phyloP scores from a whole-genome alignment of 2,329 filamentous ascomycete species.

The Pochonia chlamydosporia region DNA sequence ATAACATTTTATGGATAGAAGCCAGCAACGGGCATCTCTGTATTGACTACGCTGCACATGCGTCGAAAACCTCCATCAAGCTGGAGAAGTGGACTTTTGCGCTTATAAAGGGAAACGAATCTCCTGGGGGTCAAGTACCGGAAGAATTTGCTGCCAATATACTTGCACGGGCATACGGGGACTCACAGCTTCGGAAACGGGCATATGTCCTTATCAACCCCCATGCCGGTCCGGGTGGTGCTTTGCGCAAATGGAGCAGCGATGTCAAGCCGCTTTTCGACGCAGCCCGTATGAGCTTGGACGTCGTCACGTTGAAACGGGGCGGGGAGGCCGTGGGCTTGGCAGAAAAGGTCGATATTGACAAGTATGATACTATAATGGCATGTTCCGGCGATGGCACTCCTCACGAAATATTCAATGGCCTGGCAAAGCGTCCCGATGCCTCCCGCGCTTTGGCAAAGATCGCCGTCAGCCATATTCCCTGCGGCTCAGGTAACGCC shows the following conservation, averaged over 20 bases:
- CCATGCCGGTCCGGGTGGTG: constrained; percentile 75
- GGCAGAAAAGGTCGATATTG: constrained; percentile 67
- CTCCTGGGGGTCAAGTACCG: constrained; percentile 28
- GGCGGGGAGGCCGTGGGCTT: constrained; percentile 76
- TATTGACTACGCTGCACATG: constrained; percentile 65
- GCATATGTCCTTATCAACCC: constrained; percentile 90
- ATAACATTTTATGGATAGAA: constrained; percentile 80
- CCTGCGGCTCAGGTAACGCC: constrained; percentile 90
- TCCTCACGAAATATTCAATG: constrained; percentile 92
- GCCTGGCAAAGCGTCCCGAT: constrained; percentile 70
- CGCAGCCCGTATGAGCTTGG: constrained; percentile 71
- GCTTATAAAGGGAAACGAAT: constrained; percentile 32
- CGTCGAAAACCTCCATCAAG: constrained; percentile 53
- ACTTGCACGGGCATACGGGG: constrained; percentile 64
- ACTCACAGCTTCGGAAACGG: constrained; percentile 63
- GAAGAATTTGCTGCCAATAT: constrained; percentile 62
- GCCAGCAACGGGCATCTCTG: constrained; percentile 53
- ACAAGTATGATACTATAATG: constrained; percentile 77
- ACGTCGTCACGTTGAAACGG: constrained; percentile 65
- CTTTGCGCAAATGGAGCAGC: constrained; percentile 65
- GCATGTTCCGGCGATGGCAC: constrained; percentile 91
- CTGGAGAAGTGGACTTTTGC: constrained; percentile 48
- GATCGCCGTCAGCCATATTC: constrained; percentile 79
- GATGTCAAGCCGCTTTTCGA: constrained; percentile 78
- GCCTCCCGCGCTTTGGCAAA: constrained; percentile 67